A percentile compares a stretch with the other conserved stretches of the same genome.
Conservation (phyloP, 2,329 filamentous ascomycete genomes). For the Fusarium sp. region DNA sequence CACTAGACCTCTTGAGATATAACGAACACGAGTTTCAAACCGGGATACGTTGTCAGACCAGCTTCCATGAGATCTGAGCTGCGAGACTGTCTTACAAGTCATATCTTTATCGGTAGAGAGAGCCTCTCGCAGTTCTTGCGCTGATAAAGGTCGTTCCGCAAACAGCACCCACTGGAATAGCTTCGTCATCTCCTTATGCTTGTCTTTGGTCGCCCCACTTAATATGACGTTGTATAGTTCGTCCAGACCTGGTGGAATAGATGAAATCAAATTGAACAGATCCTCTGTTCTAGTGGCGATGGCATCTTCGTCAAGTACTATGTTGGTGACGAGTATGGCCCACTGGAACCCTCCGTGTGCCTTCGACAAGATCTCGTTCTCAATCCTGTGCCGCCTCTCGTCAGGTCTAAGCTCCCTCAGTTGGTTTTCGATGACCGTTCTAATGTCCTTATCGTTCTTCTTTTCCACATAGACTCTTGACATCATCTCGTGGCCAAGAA, state of each 20-base stretch:
- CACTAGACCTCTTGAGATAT: background rate
- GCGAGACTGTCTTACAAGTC: accelerated
- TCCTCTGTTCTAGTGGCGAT: background rate
- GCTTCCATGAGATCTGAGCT: accelerated
- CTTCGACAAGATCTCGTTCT: background rate
- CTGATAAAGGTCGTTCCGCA: background rate
- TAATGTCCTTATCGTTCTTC: background rate
- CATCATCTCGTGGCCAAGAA: background rate
- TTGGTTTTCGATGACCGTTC: background rate
- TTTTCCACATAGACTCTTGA: background rate
- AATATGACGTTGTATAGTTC: background rate
- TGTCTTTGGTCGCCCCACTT: accelerated
- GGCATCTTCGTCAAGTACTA: background rate
- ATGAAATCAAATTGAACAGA: background rate
- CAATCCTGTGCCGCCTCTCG: background rate
- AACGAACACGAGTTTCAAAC: background rate
- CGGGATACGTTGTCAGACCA: accelerated
- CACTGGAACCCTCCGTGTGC: background rate
- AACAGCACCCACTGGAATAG: background rate
- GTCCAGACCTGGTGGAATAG: background rate
- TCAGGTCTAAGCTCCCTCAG: accelerated
- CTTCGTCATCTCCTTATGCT: background rate
- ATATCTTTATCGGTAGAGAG: background rate
- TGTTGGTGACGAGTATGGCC: background rate
- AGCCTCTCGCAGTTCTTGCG: background rate